These are phyloP conservation scores for Talaromyces sp. DNA, from an alignment of 2,329 filamentous ascomycete species.

Conservation along the genomic window DNA sequence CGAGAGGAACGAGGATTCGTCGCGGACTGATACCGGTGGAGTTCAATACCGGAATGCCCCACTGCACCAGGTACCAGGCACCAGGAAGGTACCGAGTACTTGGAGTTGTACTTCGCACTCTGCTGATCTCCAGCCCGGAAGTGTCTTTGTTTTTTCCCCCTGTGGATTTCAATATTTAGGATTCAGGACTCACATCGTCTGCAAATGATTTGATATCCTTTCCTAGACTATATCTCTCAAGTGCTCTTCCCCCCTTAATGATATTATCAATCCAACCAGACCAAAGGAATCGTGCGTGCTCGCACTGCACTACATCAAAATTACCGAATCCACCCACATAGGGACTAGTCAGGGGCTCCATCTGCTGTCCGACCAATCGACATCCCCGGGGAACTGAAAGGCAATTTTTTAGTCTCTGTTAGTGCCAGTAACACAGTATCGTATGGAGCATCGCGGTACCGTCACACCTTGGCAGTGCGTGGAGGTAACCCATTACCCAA, in stretches of 20 bases:
- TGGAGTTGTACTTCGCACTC: too few relatives aligned
- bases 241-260: too few relatives aligned
- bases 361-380: conserved; percentile 7
- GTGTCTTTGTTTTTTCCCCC: too few relatives aligned
- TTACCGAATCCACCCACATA: background rate
- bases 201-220: conserved; percentile 1
- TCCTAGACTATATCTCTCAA: background rate
- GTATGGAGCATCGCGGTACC: background rate
- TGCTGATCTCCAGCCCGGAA: too few relatives aligned
- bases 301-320: background rate
- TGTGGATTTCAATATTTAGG: too few relatives aligned
- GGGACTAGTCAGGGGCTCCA: conserved; percentile 26
- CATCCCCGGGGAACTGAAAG: conserved; percentile 1
- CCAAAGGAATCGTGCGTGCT: background rate
- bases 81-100: too few relatives aligned
- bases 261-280: background rate
- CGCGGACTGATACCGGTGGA: background rate
- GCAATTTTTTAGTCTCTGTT: too few relatives aligned
- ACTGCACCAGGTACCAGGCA: background rate
- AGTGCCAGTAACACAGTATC: too few relatives aligned
- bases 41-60: conserved; percentile 1
- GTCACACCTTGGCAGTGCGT: conserved; percentile 1
- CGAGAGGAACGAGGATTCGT: too few relatives aligned
- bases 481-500: conserved; percentile 1
- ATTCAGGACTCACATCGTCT: background rate